A percentile compares a stretch with the other conserved stretches of the same genome.
These are phyloP conservation scores for Trichoderma polysporum DNA, from an alignment of 2,329 filamentous ascomycete genomes.

Conservation along the genomic window DNA sequence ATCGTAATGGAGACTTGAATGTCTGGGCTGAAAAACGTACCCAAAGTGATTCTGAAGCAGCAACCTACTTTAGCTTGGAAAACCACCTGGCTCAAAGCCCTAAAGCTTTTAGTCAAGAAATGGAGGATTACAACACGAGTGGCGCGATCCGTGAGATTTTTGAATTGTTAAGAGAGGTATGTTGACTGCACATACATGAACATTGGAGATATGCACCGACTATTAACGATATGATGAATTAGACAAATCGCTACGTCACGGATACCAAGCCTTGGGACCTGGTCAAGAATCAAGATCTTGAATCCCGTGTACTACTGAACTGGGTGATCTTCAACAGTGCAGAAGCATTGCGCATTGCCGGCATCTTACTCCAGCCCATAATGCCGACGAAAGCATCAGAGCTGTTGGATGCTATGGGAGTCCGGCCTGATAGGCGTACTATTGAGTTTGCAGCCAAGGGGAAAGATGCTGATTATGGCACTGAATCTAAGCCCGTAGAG, in stretches of 20 bases:
- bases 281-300: slow-evolving; percentile 38
- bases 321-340: slow-evolving; percentile 67
- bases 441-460: slow-evolving; percentile 62
- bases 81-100: slow-evolving; percentile 26
- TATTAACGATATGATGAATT: neutral
- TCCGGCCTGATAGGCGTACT: slow-evolving; percentile 60
- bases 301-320: slow-evolving; percentile 46
- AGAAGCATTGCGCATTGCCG: slow-evolving; percentile 75
- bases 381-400: slow-evolving; percentile 76
- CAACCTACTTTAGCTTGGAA: slow-evolving; percentile 32
- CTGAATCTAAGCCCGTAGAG: slow-evolving; percentile 27
- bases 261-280: slow-evolving; percentile 67
- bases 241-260: slow-evolving; percentile 53
- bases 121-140: slow-evolving; percentile 65
- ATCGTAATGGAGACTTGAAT: slow-evolving; percentile 30
- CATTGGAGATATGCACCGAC: neutral
- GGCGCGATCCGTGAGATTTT: slow-evolving; percentile 65
- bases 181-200: neutral
- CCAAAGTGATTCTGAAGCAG: neutral
- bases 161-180: slow-evolving; percentile 59
- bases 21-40: neutral
- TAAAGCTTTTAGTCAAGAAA: slow-evolving; percentile 46
- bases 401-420: slow-evolving; percentile 76
- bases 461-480: slow-evolving; percentile 69
- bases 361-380: slow-evolving; percentile 85